phyloP scores from a whole-genome alignment of 345 rosid genomes.

The Citrus maxima region DNA sequence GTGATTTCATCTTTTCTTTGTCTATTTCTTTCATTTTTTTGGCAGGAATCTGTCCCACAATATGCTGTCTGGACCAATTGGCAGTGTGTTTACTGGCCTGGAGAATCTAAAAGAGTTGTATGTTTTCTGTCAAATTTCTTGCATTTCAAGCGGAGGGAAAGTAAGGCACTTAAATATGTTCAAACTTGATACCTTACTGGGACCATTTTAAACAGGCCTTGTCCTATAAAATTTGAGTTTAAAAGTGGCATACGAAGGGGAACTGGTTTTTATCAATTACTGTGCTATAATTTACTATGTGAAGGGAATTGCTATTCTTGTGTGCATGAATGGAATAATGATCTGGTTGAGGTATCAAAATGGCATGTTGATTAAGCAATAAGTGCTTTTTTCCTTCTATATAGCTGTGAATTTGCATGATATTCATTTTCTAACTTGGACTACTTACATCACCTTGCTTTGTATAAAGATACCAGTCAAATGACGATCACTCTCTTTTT shows the following conservation, averaged over 20 bases:
- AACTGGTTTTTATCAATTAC: neutral
- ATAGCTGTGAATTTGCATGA: neutral
- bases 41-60: constrained; percentile 92
- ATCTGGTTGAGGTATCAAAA: too few relatives aligned
- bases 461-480: neutral
- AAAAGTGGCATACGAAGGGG: neutral
- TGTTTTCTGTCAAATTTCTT: constrained; percentile 17
- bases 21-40: neutral
- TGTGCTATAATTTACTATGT: neutral
- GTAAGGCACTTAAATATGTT: neutral
- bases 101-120: constrained; percentile 74
- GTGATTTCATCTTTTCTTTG: neutral
- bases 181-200: neutral
- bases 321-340: neutral
- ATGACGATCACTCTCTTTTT: constrained; percentile 3
- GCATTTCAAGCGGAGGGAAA: neutral
- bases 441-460: neutral
- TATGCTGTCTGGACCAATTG: constrained; percentile 70
- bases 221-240: too few relatives aligned
- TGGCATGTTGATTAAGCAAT: neutral
- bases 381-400: neutral
- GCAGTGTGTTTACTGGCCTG: constrained; percentile 72
- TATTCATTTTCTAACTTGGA: neutral
- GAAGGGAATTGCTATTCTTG: neutral
- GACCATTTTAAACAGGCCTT: neutral